These are phyloP conservation scores for Elongisporangium senticosum DNA, from an alignment of 352 stramenopile genomes.

Conservation along the genomic window DNA sequence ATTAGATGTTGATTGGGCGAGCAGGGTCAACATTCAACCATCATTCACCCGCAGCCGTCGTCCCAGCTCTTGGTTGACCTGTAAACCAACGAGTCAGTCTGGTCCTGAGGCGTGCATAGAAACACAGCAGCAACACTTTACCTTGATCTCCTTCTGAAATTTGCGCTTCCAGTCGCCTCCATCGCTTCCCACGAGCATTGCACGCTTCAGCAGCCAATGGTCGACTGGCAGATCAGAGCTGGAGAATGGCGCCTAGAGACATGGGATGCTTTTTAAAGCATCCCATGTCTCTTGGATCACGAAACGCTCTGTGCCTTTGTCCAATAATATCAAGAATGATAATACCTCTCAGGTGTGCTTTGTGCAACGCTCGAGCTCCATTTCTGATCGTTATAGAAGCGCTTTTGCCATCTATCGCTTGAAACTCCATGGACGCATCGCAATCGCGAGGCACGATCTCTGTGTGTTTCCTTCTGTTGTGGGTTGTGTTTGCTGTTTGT, in stretches of 20 bases:
- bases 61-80: conserved; percentile 77
- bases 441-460: background rate
- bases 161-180: conserved; percentile 58
- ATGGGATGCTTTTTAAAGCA: too few species aligned
- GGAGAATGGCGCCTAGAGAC: too few species aligned
- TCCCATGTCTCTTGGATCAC: background rate
- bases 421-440: background rate
- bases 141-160: conserved; percentile 63
- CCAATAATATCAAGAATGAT: background rate
- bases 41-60: conserved; percentile 46
- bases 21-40: background rate
- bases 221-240: background rate
- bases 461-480: background rate
- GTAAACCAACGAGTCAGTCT: conserved; percentile 1
- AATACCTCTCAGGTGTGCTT: background rate
- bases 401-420: background rate
- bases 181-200: conserved; percentile 3
- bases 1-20: background rate
- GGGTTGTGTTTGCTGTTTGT: too few species aligned
- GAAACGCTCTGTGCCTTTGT: background rate
- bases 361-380: background rate
- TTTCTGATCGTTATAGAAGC: background rate
- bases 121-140: conserved; percentile 7
- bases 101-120: background rate
- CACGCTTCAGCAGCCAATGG: background rate